These are phyloP conservation scores for Cantharellus anzutake DNA, from an alignment of 768 basidiomycete species.

Conservation along the genomic window DNA sequence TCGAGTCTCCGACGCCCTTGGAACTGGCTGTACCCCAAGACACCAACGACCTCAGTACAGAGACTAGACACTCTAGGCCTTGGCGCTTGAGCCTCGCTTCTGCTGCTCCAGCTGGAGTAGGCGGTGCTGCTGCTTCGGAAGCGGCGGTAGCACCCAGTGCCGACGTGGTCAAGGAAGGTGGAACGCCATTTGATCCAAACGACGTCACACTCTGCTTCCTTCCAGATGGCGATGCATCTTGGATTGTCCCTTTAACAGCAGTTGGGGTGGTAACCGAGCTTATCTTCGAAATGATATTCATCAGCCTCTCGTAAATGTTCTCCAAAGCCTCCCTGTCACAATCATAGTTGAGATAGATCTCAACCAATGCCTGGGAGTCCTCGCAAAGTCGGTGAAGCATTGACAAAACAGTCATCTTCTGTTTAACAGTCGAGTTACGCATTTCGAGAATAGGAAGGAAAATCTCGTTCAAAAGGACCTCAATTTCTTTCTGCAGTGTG, in stretches of 20 bases:
- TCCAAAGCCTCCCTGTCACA: conserved; percentile 88
- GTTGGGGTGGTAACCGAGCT: conserved; percentile 34
- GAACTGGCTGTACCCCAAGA: conserved; percentile 49
- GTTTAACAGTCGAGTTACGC: conserved; percentile 86
- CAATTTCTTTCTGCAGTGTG: conserved; percentile 78
- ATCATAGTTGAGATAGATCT: conserved; percentile 97
- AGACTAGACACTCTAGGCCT: conserved; percentile 84
- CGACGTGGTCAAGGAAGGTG: conserved; percentile 46
- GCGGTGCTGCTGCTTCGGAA: conserved; percentile 32
- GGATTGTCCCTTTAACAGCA: conserved; percentile 27
- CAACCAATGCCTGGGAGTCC: conserved; percentile 93
- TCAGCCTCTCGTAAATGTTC: conserved; percentile 97
- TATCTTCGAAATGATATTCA: conserved; percentile 93
- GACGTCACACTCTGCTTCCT: conserved; percentile 13
- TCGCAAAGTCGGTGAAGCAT: conserved; percentile 80
- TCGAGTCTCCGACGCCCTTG: background rate
- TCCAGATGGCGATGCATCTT: conserved; percentile 29
- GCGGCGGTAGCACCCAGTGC: conserved; percentile 30
- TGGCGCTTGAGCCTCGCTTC: conserved; percentile 77
- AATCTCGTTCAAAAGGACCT: conserved; percentile 94
- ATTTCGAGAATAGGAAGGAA: conserved; percentile 98
- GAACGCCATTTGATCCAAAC: conserved; percentile 20
- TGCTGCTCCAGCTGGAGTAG: conserved; percentile 35
- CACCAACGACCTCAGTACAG: conserved; percentile 76
- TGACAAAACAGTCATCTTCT: conserved; percentile 80